Evolutionary conservation across 2,329 filamentous ascomycete genomes (phyloP).

Genomic region (Phialophora chinensis): DNA sequence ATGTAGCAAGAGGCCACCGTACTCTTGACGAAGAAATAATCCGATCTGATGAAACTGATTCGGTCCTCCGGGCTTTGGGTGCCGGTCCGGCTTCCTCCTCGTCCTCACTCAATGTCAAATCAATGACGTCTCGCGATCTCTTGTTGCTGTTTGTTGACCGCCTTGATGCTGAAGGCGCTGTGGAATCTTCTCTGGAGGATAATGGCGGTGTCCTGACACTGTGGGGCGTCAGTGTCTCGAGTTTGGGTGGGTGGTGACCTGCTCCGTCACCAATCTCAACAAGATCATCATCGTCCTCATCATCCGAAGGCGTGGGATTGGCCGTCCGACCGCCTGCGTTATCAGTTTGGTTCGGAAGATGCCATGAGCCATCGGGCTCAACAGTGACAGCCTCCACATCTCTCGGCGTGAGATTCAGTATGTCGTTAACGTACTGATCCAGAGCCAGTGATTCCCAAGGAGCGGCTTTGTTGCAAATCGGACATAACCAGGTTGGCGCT

Average conservation of each 20-base stretch:
- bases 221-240: slow-evolving; percentile 45
- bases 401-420: slow-evolving; percentile 73
- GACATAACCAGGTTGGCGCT: slow-evolving; percentile 95
- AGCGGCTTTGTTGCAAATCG: slow-evolving; percentile 84
- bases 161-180: slow-evolving; percentile 28
- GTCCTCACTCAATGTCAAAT: slow-evolving; percentile 60
- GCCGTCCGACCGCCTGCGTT: slow-evolving; percentile 46
- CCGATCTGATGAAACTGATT: slow-evolving; percentile 8
- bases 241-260: slow-evolving; percentile 32
- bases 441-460: slow-evolving; percentile 82
- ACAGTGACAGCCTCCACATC: slow-evolving; percentile 85
- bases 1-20: slow-evolving; percentile 10
- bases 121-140: slow-evolving; percentile 58
- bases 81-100: slow-evolving; percentile 52
- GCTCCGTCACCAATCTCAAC: slow-evolving; percentile 55
- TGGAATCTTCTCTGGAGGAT: slow-evolving; percentile 42
- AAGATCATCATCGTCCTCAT: slow-evolving; percentile 55
- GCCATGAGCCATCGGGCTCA: slow-evolving; percentile 84
- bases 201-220: slow-evolving; percentile 44
- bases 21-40: slow-evolving; percentile 5
- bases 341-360: slow-evolving; percentile 29
- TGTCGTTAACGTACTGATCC: slow-evolving; percentile 90
- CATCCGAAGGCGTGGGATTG: slow-evolving; percentile 46
- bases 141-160: slow-evolving; percentile 47
- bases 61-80: slow-evolving; percentile 20